phyloP scores from a whole-genome alignment of 2,329 filamentous ascomycete genomes.

The Scopulariopsis brevicaulis region DNA sequence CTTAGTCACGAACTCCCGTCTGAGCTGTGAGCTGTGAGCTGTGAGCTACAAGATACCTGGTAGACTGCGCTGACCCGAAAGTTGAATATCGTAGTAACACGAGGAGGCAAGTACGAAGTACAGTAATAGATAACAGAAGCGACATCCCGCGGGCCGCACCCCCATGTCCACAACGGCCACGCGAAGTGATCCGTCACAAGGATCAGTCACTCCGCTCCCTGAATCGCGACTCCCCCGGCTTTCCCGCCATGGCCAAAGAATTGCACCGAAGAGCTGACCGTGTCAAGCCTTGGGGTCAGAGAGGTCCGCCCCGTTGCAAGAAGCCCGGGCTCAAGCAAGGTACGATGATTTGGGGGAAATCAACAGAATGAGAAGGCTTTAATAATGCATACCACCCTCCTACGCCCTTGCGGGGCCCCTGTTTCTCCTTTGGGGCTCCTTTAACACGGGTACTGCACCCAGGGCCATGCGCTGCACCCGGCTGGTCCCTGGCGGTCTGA shows the following conservation, averaged over 20 bases:
- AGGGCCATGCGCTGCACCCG: not conserved
- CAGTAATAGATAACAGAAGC: too few species aligned
- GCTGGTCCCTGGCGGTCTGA: not conserved
- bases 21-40: not conserved
- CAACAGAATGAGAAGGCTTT: not conserved
- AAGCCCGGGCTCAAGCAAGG: too few species aligned
- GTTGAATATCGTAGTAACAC: not conserved
- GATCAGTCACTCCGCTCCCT: not conserved
- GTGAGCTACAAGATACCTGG: not conserved
- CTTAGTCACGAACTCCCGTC: not conserved
- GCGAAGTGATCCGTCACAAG: not conserved
- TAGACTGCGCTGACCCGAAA: not conserved
- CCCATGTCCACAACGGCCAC: not conserved
- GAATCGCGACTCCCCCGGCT: not conserved
- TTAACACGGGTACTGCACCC: not conserved
- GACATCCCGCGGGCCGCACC: not conserved
- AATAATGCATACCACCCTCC: not conserved
- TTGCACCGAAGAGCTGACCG: too few species aligned
- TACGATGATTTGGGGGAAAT: not conserved
- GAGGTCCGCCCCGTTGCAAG: too few species aligned
- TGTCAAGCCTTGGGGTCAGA: too few species aligned
- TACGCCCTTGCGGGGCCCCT: not conserved
- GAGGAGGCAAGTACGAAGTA: not conserved
- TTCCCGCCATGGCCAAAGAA: not conserved
- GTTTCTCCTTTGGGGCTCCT: not conserved